Base-by-base conservation (phyloP, 2,329 filamentous ascomycete species). In the Fusarium udum region DNA sequence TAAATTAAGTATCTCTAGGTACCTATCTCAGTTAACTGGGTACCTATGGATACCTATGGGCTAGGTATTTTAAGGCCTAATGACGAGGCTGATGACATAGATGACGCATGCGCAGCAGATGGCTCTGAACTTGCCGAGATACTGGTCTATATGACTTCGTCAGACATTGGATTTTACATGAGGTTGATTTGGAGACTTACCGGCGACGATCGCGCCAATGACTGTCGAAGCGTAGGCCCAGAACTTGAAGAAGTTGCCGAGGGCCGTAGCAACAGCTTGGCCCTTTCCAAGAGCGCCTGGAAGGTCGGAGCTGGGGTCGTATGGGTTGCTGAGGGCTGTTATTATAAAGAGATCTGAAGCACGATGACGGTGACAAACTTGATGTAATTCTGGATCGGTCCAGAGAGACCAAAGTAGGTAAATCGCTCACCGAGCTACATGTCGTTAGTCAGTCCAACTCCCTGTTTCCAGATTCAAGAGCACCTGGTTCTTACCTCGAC, bases 391-490 rank as follows among this genome's bases (percentile, higher is more conserved):
- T 64, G 61, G 3, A 64, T 64, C 0, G 61, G 61, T 1, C 61
- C 61, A 14, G 61, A 64, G 7, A 64, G 61, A 20, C 61, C 56
- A 45, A 64, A 64, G 37, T 64, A 64, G 24, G 61, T 64, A 52
- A 64, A 64, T 61, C 61, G 45, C 56, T 64, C 61, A 51, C 61
- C 61, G 3, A 64, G 61, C 61, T 64, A 8, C 16, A 43, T 2
- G 7, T 0, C 0, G 14, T 18, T 5, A 37, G 43, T 43, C 8
- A 28, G 1, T 24, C 5, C 11, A 34, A 3, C 14, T 9, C 1
- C 6, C 4, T 4, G 3, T 9, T 5, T 40, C 0, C 9, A 0
- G 15, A n/a, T 15, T 10, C 22, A 10, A 1, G 13, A n/a, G 22
- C 15, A 26, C 39, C n/a, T 15, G n/a, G 8, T 4, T 0, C 34